Conservation (phyloP, 345 rosid genomes). For the Brassica nigra region DNA sequence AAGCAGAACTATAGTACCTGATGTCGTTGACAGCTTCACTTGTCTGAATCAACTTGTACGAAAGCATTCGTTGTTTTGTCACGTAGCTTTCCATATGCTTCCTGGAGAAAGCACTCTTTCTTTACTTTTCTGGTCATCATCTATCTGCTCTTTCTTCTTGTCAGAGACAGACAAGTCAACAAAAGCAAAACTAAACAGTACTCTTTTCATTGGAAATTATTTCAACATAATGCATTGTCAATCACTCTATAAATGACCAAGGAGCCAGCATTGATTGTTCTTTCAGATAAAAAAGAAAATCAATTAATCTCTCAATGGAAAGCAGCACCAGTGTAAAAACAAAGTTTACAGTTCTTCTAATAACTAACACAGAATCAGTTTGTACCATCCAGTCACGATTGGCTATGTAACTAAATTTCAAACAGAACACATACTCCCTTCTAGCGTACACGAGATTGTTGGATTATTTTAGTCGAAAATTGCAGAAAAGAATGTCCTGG, state of each 20-base stretch:
- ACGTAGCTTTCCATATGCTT: slow-evolving; percentile 27
- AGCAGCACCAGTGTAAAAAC: slow-evolving; percentile 7
- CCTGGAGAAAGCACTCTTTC: slow-evolving; percentile 29
- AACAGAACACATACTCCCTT: background rate
- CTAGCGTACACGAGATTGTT: background rate
- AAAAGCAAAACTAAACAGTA: slow-evolving; percentile 16
- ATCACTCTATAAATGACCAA: slow-evolving; percentile 16
- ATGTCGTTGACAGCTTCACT: slow-evolving; percentile 38
- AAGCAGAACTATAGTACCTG: slow-evolving; percentile 27
- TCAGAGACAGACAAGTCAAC: slow-evolving; percentile 37
- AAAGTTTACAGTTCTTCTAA: background rate
- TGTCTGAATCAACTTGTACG: slow-evolving; percentile 35
- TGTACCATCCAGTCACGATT: slow-evolving; percentile 23
- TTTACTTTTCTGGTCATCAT: slow-evolving; percentile 35
- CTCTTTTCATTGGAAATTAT: slow-evolving; percentile 12
- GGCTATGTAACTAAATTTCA: slow-evolving; percentile 17
- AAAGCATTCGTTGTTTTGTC: slow-evolving; percentile 35
- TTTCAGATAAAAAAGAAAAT: background rate
- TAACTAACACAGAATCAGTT: slow-evolving; percentile 14
- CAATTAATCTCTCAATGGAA: background rate
- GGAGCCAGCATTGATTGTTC: background rate
- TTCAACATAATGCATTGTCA: slow-evolving; percentile 18
- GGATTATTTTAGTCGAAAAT: background rate
- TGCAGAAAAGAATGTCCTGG: background rate
- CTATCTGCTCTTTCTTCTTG: slow-evolving; percentile 31